A percentile compares a stretch with the other conserved stretches of the same genome.
Conservation (phyloP, 2,329 filamentous ascomycete genomes). For the Alternaria infectoria region DNA sequence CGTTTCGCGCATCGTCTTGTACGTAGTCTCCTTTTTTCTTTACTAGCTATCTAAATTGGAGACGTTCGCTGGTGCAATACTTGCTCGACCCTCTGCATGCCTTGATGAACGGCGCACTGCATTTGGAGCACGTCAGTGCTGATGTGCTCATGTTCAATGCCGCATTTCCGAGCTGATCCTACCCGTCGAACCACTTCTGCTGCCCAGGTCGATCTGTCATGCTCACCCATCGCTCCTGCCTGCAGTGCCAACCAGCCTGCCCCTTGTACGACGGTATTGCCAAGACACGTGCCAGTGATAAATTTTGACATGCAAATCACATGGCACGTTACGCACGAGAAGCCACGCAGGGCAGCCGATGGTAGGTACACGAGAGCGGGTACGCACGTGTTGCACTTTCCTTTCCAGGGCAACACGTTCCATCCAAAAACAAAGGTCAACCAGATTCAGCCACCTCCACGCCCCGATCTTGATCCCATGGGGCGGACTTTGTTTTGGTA, state of each 20-base stretch:
- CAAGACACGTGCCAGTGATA: neutral
- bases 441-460: neutral
- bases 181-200: neutral
- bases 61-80: constrained; percentile 17
- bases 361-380: constrained; percentile 3
- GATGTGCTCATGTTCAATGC: neutral
- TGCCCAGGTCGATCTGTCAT: neutral
- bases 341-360: constrained; percentile 2
- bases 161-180: neutral
- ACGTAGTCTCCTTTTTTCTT: constrained; percentile 12
- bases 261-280: neutral
- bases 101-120: neutral
- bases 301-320: neutral
- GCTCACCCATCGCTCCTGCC: neutral
- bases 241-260: neutral
- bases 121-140: neutral
- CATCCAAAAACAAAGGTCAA: neutral
- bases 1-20: constrained; percentile 13
- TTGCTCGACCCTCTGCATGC: neutral
- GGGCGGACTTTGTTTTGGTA: neutral
- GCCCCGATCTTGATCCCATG: neutral
- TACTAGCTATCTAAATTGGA: constrained; percentile 19
- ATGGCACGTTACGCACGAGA: neutral
- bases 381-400: constrained; percentile 11
- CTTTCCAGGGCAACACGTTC: constrained; percentile 1